Percentiles rank a stretch among this genome's conserved stretches.
These are phyloP conservation scores for Aspergillus egyptiacus DNA, from an alignment of 495 filamentous ascomycete genomes.

Conservation along the genomic window DNA sequence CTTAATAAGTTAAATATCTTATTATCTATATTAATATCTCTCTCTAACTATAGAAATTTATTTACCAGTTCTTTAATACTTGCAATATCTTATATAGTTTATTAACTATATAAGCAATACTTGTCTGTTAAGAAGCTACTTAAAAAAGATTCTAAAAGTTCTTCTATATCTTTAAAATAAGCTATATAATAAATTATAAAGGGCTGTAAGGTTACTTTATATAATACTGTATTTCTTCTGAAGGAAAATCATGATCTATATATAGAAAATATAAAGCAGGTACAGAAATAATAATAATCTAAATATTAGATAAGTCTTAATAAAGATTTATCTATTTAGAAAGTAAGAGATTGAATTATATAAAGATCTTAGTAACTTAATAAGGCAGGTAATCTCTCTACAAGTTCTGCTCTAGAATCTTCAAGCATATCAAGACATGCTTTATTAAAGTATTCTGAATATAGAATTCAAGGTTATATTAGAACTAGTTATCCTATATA, in stretches of 20 bases:
- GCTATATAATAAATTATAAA: background rate
- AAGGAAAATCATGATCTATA: background rate
- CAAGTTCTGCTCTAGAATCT: too few species aligned
- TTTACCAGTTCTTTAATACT: background rate
- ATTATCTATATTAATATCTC: background rate
- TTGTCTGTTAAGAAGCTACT: background rate
- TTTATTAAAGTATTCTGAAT: too few species aligned
- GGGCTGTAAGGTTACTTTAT: background rate
- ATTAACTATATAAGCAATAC: background rate
- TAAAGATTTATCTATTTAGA: too few species aligned
- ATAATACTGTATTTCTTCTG: background rate
- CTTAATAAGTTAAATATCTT: conserved; percentile 3
- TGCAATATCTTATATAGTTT: conserved; percentile 1
- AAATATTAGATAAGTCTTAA: too few species aligned
- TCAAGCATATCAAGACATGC: too few species aligned
- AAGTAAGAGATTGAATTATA: too few species aligned
- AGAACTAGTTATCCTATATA: too few species aligned
- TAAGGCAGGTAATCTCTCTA: too few species aligned
- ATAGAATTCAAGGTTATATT: too few species aligned
- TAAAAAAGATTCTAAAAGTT: background rate
- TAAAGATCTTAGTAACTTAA: too few species aligned
- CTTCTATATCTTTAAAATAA: background rate
- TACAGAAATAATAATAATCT: too few species aligned
- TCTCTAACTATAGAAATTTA: background rate
- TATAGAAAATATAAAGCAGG: background rate